Base-by-base conservation (phyloP, 495 filamentous ascomycete genomes). In the Bacidia gigantensis region DNA sequence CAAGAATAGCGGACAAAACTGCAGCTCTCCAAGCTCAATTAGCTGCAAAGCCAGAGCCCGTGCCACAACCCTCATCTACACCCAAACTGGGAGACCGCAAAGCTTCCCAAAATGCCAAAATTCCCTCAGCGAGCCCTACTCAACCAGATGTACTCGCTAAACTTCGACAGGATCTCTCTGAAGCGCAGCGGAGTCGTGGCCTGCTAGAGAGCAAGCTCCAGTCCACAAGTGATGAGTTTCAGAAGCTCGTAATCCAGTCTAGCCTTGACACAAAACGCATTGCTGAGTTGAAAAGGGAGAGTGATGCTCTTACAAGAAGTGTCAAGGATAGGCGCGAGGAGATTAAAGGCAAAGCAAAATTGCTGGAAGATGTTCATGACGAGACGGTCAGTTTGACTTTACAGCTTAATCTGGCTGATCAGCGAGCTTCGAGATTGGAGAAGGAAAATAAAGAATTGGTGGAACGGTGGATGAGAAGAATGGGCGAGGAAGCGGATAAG, bases 391-490 rank as follows among this genome's bases (percentile, higher is more conserved):
- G 86, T 2, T 66, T 94, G 44, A 87, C 86, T 53, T 76, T 96
- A 55, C 84, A 96, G 65, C 74, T 95, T 2, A 88, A 95, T 60
- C 80, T 95, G 73, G 78, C 82, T 9, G 86, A 90, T 61, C 75
- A 88, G 62, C 76, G 74, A 58, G 72, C 71, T 3, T 73, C 75
- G 55, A 81, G 79, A 59, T 68, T 93, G 51, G 69, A 79, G 62
- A 72, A 71, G n/a, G 90, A 97, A 61, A 95, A 97, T 60, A 76
- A 86, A 60, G 84, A 95, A 44, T 70, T 96, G 32, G 79, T 95
- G 49, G 82, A 89, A 60, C 76, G 90, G 43, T 96, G 86, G 86
- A 92, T 97, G 87, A 77, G 75, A 55, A 74, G 84, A 53, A 87
- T 89, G 73, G 82, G 80, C 3, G 72, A 79, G 64, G 89, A 95